Base-by-base conservation (phyloP, 179 eudicot genomes). In the Silene coronaria region DNA sequence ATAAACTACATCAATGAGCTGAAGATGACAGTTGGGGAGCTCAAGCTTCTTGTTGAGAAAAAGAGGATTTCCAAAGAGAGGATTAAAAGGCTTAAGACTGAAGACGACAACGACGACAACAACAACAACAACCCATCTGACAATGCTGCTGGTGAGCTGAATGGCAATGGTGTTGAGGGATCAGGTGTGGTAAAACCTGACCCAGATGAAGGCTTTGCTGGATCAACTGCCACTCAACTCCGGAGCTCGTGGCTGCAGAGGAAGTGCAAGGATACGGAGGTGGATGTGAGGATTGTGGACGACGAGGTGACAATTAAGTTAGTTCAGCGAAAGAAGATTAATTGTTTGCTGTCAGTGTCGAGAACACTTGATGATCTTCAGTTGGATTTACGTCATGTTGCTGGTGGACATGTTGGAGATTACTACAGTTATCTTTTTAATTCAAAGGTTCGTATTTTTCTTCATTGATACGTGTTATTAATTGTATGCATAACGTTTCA, bases 201-300 rank as follows among this genome's bases (percentile, higher is more conserved):
- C 71, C 80, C 84, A 14, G 89, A 88, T 13, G 83, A 83, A 67
- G 84, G 80, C 4, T 84, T 73, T 71, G 81, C 69, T 30, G 87
- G 88, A 36, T 72, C 77, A 3, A 34, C 71, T 0, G 81, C 91
- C 5, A 73, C 73, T 23, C 84, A 81, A 42, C 77, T 88, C 10
- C 77, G 96, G 60, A 94, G 91, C 84, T 94, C 98, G 6, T 93
- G 97, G 97, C 89, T 93, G 3, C 92, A 89, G 70, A 89, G 97
- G 81, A 93, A 91, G 78, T 89, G 89, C 30, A 90, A 89, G 72
- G 87, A 89, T 80, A 88, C 94, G 0, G 96, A 91, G 74, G 88
- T 93, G 12, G 98, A 93, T 73, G 97, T 93, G 3, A 65, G 98
- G 24, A 93, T 91, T 21, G 80, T 91, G 5, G 97, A 94, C 21